Evolutionary conservation across 2,329 filamentous ascomycete species (phyloP).

Genomic region (Chrysoporthe puriensis): DNA sequence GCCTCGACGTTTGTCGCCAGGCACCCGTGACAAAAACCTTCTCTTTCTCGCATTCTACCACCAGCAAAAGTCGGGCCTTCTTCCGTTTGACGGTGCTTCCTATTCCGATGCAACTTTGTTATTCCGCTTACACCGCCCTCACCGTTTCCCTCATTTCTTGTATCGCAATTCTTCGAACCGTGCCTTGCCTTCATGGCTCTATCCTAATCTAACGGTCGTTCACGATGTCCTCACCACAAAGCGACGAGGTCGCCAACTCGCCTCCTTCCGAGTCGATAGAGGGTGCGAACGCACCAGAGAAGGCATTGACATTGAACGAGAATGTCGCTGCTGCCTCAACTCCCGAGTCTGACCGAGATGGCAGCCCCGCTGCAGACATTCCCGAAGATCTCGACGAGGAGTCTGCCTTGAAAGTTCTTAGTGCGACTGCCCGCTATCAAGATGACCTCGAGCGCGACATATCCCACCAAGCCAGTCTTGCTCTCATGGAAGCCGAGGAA

Average conservation of each 20-base stretch:
- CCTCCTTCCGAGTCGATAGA: not conserved
- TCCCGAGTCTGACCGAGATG: conserved; percentile 15
- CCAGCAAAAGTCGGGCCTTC: not conserved
- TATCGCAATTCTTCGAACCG: not conserved
- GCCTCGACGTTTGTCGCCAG: not conserved
- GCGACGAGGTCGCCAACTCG: not conserved
- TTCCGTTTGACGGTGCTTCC: not conserved
- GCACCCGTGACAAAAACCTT: not conserved
- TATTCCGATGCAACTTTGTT: not conserved
- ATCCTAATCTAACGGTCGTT: not conserved
- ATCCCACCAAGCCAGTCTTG: conserved; percentile 61
- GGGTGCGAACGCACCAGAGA: not conserved
- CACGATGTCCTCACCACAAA: conserved; percentile 1
- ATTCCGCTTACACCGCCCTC: not conserved
- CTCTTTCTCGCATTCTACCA: not conserved
- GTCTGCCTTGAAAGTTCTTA: conserved; percentile 63
- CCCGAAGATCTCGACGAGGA: conserved; percentile 55
- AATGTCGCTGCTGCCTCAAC: conserved; percentile 1
- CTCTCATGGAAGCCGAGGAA: conserved; percentile 64
- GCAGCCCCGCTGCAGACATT: conserved; percentile 14
- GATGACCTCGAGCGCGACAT: conserved; percentile 91
- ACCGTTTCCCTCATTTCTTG: not conserved
- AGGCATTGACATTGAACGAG: not conserved
- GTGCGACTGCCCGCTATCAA: conserved; percentile 77
- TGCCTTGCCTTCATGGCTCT: not conserved